These are phyloP conservation scores for Heimioporus retisporus DNA, from an alignment of 1,284 basidiomycete species.

Conservation along the genomic window DNA sequence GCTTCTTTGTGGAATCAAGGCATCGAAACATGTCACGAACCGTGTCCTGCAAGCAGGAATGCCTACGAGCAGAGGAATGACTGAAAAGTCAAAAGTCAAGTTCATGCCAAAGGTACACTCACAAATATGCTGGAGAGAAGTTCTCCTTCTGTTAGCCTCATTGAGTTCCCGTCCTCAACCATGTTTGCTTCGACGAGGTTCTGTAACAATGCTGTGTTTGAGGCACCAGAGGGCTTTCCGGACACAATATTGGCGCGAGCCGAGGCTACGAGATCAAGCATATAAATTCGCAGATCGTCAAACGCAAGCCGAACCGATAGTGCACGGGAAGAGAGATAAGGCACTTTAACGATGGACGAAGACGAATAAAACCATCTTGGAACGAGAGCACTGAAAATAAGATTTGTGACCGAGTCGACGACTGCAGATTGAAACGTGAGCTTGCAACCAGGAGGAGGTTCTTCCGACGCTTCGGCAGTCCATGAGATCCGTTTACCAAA, in stretches of 20 bases:
- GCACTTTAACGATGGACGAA: slow-evolving; percentile 42
- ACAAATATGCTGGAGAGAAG: slow-evolving; percentile 59
- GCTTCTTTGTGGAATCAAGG: too few relatives aligned
- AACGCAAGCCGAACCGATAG: slow-evolving; percentile 41
- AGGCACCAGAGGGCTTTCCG: slow-evolving; percentile 37
- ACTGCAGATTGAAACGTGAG: slow-evolving; percentile 49
- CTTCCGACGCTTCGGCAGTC: slow-evolving; percentile 35
- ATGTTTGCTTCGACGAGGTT: slow-evolving; percentile 60
- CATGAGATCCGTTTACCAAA: slow-evolving; percentile 52
- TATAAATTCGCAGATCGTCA: slow-evolving; percentile 48
- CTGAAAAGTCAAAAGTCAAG: background rate
- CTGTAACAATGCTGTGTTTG: slow-evolving; percentile 49
- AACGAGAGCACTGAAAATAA: slow-evolving; percentile 43
- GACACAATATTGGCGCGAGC: slow-evolving; percentile 45
- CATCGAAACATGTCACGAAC: slow-evolving; percentile 17
- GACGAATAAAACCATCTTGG: slow-evolving; percentile 47
- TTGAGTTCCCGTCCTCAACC: slow-evolving; percentile 41
- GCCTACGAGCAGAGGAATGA: slow-evolving; percentile 30
- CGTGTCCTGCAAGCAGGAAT: slow-evolving; percentile 50
- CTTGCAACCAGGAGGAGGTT: slow-evolving; percentile 43
- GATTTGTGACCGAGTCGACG: slow-evolving; percentile 34
- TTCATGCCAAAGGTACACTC: slow-evolving; percentile 18
- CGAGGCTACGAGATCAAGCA: slow-evolving; percentile 50
- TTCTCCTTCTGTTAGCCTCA: slow-evolving; percentile 53
- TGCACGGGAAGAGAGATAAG: slow-evolving; percentile 45